Percentiles rank a stretch among this genome's conserved stretches.
Evolutionary conservation across 495 filamentous ascomycete genomes (phyloP).

Genomic region (Delitschia confertaspora): DNA sequence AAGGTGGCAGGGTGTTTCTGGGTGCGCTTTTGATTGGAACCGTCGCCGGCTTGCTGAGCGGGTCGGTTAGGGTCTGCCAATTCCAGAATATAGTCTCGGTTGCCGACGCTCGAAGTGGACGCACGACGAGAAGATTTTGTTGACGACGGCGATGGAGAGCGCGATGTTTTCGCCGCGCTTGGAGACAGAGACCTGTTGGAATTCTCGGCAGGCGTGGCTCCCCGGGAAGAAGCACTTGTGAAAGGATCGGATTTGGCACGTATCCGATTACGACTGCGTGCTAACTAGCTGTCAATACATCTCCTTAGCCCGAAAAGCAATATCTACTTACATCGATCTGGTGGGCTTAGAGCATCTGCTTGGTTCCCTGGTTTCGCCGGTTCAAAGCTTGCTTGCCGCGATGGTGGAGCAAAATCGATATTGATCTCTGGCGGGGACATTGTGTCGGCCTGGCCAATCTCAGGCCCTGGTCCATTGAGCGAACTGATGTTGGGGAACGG

Average conservation of each 20-base stretch:
- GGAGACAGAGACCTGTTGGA: constrained; percentile 52
- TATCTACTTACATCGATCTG: constrained; percentile 48
- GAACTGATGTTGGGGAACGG: constrained; percentile 47
- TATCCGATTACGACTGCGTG: constrained; percentile 34
- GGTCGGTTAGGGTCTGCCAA: constrained; percentile 82
- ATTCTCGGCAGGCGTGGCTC: constrained; percentile 26
- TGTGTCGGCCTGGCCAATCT: constrained; percentile 61
- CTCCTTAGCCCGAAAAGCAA: too few relatives aligned
- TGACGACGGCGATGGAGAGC: constrained; percentile 53
- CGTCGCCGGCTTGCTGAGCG: constrained; percentile 43
- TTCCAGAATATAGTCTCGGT: constrained; percentile 86
- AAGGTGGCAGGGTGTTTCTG: constrained; percentile 76
- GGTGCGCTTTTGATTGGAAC: constrained; percentile 50
- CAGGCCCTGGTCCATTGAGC: constrained; percentile 41
- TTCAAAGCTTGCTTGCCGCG: constrained; percentile 61
- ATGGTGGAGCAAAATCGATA: constrained; percentile 75
- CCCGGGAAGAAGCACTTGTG: constrained; percentile 30
- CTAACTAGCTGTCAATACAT: constrained; percentile 7
- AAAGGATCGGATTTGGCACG: constrained; percentile 38
- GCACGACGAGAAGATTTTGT: constrained; percentile 53
- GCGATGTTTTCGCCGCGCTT: constrained; percentile 36
- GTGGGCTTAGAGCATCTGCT: constrained; percentile 73
- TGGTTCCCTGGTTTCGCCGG: constrained; percentile 45
- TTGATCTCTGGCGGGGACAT: constrained; percentile 85
- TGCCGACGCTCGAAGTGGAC: constrained; percentile 72